Evolutionary conservation across 768 basidiomycete species (phyloP).

Genomic region (Inosperma sp.): DNA sequence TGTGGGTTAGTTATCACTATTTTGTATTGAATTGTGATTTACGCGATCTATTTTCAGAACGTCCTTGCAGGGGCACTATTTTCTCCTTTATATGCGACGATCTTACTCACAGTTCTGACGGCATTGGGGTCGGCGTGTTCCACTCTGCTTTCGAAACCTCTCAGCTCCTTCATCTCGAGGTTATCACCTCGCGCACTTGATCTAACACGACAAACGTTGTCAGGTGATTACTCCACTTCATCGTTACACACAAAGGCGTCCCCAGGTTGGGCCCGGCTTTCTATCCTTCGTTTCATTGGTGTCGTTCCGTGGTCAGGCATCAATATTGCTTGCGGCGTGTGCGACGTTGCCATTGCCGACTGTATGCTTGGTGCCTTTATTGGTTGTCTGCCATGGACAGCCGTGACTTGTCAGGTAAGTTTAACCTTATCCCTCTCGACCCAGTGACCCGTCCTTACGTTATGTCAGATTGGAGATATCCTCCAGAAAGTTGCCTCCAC

Average conservation of each 20-base stretch:
- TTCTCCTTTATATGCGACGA: constrained; percentile 74
- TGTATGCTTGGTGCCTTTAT: constrained; percentile 82
- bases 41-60: constrained; percentile 48
- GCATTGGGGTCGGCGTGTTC: constrained; percentile 82
- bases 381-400: constrained; percentile 83
- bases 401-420: constrained; percentile 82
- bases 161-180: constrained; percentile 77
- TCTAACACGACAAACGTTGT: constrained; percentile 76
- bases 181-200: constrained; percentile 82
- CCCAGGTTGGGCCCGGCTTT: constrained; percentile 77
- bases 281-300: constrained; percentile 84
- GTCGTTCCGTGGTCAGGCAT: constrained; percentile 97
- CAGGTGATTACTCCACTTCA: constrained; percentile 45
- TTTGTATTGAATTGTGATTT: constrained; percentile 12
- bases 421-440: constrained; percentile 17
- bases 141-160: constrained; percentile 73
- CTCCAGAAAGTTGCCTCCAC: constrained; percentile 77
- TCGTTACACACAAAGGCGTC: constrained; percentile 29
- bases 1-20: constrained; percentile 59
- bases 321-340: constrained; percentile 94
- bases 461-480: constrained; percentile 73
- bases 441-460: constrained; percentile 6
- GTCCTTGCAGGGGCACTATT: constrained; percentile 86
- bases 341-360: constrained; percentile 70
- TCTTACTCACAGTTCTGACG: constrained; percentile 79